A percentile compares a stretch with the other conserved stretches of the same genome.
Conservation (phyloP, 257 asterid genomes). For the Solanum lycopersicoides region DNA sequence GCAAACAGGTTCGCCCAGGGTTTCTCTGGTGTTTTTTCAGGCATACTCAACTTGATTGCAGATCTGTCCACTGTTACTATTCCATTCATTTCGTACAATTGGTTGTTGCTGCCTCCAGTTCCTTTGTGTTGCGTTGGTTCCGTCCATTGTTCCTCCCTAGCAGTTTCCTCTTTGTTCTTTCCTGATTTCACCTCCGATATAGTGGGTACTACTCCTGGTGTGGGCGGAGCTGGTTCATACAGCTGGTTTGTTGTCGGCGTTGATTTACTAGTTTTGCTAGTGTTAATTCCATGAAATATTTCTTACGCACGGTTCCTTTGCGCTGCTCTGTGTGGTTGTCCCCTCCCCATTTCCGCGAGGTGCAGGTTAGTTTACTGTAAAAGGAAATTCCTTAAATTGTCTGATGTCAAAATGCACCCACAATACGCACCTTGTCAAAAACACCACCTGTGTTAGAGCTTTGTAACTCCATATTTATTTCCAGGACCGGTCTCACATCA, state of each 20-base stretch:
- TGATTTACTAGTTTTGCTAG: not conserved
- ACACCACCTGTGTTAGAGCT: not conserved
- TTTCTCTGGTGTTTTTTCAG: not conserved
- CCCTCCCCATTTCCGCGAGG: not conserved
- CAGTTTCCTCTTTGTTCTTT: not conserved
- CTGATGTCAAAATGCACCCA: not conserved
- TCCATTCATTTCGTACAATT: no score
- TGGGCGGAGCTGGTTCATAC: not conserved
- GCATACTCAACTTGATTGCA: not conserved
- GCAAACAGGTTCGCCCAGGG: not conserved
- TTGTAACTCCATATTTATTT: not conserved
- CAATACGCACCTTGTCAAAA: not conserved
- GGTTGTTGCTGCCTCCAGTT: not conserved
- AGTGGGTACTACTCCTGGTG: not conserved
- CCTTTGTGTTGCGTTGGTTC: no score
- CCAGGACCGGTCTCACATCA: not conserved
- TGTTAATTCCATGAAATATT: no score
- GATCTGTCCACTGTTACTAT: no score
- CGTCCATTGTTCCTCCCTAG: not conserved
- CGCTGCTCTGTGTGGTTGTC: no score
- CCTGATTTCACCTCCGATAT: no score
- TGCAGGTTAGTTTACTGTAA: no score
- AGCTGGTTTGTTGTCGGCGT: no score
- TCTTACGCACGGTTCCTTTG: no score
- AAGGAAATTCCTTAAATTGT: not conserved